Base-by-base conservation (phyloP, 2,329 filamentous ascomycete genomes). In the Nigrograna mackinnonii region DNA sequence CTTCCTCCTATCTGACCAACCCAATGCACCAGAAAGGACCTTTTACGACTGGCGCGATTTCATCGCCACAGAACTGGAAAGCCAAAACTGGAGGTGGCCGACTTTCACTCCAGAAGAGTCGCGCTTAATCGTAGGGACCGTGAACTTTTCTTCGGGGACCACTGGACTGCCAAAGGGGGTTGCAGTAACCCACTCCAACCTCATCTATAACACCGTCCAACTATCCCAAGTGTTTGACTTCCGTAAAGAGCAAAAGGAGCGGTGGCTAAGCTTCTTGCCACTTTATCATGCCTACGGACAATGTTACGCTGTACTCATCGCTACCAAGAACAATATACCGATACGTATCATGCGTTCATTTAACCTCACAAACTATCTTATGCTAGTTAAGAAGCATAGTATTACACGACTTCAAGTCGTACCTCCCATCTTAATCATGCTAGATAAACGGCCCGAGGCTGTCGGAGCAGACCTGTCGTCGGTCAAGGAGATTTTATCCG, bases 321-420 rank as follows among this genome's bases (percentile, higher is more conserved):
- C n/a, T n/a, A n/a, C 16, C 60, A 72, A 31, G 60, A 69, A 16
- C 69, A 66, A 58, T 68, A 66, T 31, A 62, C 72, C 43, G 60
- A 73, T 82, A 0, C 69, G 88, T 3, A 79, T 90, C 16, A 83
- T 91, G 77, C 68, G 82, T 2, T 83, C 84, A 46, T 95, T 95
- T 66, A 86, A 92, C 44, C 73, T 95, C 12, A 83, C 87, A 53
- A 78, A 78, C 40, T 89, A 86, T 63, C 92, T 89, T 69, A 64
- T 76, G 7, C 76, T 85, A 33, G 82, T 95, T 17, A 84, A 95
- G 61, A 75, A 85, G 22, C 78, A 87, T 60, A 75, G 74, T 7
- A 79, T 91, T 53, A 91, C 85, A 2, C 88, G 86, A 62, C 75
- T 79, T 36, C 92, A 89, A 60, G 78, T 92, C n/a, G 87, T 89